phyloP scores from a whole-genome alignment of 2,329 filamentous ascomycete species.

The Microascus cirrosus region DNA sequence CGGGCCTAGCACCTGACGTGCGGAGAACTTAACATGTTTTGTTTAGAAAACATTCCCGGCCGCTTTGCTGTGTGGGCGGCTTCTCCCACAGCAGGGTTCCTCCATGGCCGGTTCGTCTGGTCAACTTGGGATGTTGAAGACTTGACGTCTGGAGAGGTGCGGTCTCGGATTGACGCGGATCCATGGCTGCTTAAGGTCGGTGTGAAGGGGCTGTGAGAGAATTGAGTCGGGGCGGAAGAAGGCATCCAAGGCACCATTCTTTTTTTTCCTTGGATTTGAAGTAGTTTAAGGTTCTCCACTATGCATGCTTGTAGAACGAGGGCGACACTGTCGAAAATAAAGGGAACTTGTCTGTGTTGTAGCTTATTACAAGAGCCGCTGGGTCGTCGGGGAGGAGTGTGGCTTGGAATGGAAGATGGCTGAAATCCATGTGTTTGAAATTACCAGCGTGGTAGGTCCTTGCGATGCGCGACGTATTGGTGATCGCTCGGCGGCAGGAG shows the following conservation, averaged over 20 bases:
- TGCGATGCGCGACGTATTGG: not conserved
- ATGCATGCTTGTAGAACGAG: no score
- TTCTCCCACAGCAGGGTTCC: conserved; percentile 22
- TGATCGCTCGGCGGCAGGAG: not conserved
- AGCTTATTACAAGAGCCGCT: not conserved
- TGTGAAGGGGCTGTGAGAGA: no score
- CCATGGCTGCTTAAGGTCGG: not conserved
- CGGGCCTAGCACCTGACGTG: not conserved
- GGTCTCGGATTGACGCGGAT: not conserved
- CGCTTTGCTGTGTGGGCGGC: conserved; percentile 27
- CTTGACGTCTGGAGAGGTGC: conserved; percentile 3
- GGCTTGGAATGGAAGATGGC: not conserved
- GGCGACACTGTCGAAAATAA: no score
- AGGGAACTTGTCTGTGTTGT: no score
- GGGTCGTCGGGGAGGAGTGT: not conserved
- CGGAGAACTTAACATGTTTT: not conserved
- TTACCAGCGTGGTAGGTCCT: not conserved
- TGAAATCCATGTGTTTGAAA: not conserved
- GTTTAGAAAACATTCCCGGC: conserved; percentile 7
- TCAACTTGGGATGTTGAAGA: conserved; percentile 27
- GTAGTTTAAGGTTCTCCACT: no score
- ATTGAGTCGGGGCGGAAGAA: no score
- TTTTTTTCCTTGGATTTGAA: no score
- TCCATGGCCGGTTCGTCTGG: conserved; percentile 26
- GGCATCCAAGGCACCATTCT: no score